Conservation (phyloP, 345 rosid species). For the Salix suchowensis region DNA sequence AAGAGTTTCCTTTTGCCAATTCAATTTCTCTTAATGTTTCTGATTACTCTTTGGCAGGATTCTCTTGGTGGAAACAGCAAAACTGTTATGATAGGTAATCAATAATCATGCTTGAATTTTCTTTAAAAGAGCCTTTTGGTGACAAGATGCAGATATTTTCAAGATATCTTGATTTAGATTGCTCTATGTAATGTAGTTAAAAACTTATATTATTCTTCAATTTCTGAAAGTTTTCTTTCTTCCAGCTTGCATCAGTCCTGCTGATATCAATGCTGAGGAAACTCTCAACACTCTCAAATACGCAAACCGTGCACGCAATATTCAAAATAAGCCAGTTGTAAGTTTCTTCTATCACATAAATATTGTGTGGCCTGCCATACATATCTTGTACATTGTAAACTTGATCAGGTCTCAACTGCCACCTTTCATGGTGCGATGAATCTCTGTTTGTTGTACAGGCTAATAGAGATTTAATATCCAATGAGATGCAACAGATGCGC, state of each 20-base stretch:
- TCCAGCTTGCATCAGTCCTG: conserved; percentile 95
- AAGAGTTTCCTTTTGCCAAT: conserved; percentile 8
- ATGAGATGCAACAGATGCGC: conserved; percentile 94
- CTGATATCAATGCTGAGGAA: conserved; percentile 97
- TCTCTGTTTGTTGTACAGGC: conserved; percentile 40
- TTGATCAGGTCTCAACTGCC: not conserved
- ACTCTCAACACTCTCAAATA: conserved; percentile 92
- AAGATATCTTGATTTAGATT: conserved; percentile 7
- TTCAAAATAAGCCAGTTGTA: conserved; percentile 91
- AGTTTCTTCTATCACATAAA: conserved; percentile 29
- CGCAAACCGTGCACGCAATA: conserved; percentile 99
- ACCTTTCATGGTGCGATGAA: not conserved
- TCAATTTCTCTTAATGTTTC: not conserved
- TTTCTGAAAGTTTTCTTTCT: not conserved
- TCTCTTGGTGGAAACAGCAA: conserved; percentile 88
- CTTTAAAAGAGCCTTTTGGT: not conserved
- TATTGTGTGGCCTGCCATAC: not conserved
- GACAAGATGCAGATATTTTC: not conserved
- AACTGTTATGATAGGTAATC: conserved; percentile 93
- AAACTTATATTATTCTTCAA: not conserved
- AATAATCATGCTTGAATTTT: not conserved
- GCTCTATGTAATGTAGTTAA: not conserved
- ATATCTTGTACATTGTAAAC: not conserved
- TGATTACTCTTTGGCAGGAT: conserved; percentile 37
- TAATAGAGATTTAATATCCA: conserved; percentile 88